Percentiles rank a stretch among this genome's conserved stretches.
phyloP scores from a whole-genome alignment of 176 grass and related monocot species.

The Avena insularis region DNA sequence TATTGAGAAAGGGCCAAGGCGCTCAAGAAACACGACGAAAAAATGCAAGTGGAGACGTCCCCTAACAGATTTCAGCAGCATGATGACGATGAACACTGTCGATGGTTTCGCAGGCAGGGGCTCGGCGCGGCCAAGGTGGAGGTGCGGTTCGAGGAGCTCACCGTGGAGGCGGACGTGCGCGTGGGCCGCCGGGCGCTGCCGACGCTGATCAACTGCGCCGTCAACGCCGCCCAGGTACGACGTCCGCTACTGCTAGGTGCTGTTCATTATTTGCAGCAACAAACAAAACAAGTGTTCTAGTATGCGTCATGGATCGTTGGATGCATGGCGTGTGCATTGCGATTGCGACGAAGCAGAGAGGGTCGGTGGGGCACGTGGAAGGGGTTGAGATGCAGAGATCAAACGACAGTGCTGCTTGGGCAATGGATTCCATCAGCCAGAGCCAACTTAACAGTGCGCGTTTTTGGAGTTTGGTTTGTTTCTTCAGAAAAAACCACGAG shows the following conservation, averaged over 20 bases:
- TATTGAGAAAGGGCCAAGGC: neutral
- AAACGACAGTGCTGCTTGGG: neutral
- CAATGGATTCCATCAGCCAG: neutral
- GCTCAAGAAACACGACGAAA: too few species aligned
- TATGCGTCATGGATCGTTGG: neutral
- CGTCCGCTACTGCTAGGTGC: too few species aligned
- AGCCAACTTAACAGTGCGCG: neutral
- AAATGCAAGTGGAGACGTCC: neutral
- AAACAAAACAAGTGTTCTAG: too few species aligned
- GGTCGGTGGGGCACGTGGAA: conserved; percentile 35
- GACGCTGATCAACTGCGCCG: conserved; percentile 70
- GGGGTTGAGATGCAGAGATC: conserved; percentile 4
- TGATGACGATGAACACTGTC: neutral
- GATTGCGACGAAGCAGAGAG: neutral
- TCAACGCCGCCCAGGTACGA: conserved; percentile 65
- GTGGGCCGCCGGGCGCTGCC: conserved; percentile 62
- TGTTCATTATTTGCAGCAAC: neutral
- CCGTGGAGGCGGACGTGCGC: conserved; percentile 66
- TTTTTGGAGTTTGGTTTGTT: neutral
- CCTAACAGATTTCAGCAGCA: neutral
- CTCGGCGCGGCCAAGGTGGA: conserved; percentile 60
- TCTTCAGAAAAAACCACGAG: neutral
- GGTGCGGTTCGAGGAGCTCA: conserved; percentile 66
- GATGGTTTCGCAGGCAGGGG: conserved; percentile 49
- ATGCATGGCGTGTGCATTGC: conserved; percentile 29